Percentiles rank a stretch among this genome's conserved stretches.
Conservation (phyloP, 345 rosid species). For the Brassica napus region DNA sequence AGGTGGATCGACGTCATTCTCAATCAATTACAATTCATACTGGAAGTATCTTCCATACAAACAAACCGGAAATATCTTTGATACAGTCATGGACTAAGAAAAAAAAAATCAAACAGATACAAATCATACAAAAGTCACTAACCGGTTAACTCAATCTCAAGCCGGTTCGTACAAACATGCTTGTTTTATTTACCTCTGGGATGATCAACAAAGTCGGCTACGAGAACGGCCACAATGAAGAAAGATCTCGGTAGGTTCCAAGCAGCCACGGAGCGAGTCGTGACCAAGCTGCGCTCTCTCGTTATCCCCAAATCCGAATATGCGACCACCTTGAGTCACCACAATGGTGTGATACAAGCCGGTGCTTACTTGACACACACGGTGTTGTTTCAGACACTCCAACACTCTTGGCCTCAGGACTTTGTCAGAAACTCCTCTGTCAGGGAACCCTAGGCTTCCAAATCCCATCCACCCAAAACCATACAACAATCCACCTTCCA, state of each 20-base stretch:
- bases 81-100: background rate
- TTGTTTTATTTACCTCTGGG: background rate
- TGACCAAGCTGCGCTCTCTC: constrained; percentile 94
- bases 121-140: constrained; percentile 21
- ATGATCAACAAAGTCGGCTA: constrained; percentile 37
- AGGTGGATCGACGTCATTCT: background rate
- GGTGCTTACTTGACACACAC: constrained; percentile 83
- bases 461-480: constrained; percentile 92
- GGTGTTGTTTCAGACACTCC: constrained; percentile 65
- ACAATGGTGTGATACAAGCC: constrained; percentile 92
- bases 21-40: background rate
- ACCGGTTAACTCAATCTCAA: background rate
- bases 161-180: constrained; percentile 32
- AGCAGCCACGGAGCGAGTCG: constrained; percentile 70
- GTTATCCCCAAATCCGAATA: constrained; percentile 92
- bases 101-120: background rate
- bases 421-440: constrained; percentile 71
- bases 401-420: constrained; percentile 70
- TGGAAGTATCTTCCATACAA: background rate
- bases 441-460: constrained; percentile 93
- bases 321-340: constrained; percentile 60
- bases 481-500: constrained; percentile 66
- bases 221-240: constrained; percentile 49
- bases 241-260: constrained; percentile 83
- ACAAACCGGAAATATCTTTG: background rate